These are phyloP conservation scores for Hydnomerulius pinastri DNA, from an alignment of 768 basidiomycete species.

Conservation along the genomic window DNA sequence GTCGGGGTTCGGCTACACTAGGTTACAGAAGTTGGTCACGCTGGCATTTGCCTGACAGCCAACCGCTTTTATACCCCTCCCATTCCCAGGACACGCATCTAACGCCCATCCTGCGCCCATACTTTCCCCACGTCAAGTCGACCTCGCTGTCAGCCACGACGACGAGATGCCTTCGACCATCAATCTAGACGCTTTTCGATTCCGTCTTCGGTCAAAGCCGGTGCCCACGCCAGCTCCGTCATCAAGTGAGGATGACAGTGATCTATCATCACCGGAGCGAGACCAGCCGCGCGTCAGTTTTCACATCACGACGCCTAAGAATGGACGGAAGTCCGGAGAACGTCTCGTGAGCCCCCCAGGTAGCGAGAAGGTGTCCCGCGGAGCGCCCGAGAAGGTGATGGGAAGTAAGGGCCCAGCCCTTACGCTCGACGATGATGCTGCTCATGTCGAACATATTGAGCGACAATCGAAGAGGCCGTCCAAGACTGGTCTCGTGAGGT, in stretches of 20 bases:
- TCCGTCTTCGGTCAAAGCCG: constrained; percentile 17
- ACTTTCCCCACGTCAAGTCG: not conserved
- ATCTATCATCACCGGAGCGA: constrained; percentile 20
- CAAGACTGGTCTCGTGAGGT: constrained; percentile 14
- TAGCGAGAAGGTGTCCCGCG: not conserved
- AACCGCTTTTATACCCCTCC: constrained; percentile 7
- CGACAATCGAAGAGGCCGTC: constrained; percentile 2
- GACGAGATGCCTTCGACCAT: constrained; percentile 1
- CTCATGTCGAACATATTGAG: not conserved
- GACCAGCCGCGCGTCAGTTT: not conserved
- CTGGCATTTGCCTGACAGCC: too few species aligned
- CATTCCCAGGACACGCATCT: not conserved
- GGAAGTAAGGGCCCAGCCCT: not conserved
- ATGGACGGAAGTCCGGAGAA: constrained; percentile 1
- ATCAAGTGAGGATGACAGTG: constrained; percentile 25
- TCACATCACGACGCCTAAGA: constrained; percentile 8
- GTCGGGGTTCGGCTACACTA: constrained; percentile 11
- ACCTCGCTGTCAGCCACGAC: not conserved
- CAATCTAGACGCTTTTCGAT: constrained; percentile 18
- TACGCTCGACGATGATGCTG: not conserved
- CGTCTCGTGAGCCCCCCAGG: not conserved
- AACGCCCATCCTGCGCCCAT: not conserved
- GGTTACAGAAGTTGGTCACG: too few species aligned
- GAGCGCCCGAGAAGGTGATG: not conserved
- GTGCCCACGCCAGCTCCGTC: not conserved